Base-by-base conservation (phyloP, 106 monocot species). In the Platanthera zijinensis region DNA sequence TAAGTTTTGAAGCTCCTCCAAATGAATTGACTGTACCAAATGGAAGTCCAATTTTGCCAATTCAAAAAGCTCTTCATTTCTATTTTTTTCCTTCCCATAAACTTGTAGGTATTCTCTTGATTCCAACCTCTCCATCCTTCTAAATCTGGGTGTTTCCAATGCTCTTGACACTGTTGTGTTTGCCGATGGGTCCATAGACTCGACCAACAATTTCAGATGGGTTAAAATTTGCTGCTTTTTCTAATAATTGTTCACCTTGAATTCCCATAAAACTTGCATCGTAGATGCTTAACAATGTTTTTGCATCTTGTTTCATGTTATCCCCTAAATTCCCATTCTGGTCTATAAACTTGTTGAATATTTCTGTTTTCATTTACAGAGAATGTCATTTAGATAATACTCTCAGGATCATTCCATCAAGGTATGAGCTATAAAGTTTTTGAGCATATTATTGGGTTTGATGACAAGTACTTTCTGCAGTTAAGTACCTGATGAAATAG, bases 241-340 rank as follows among this genome's bases (percentile, higher is more conserved):
- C 85, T 14, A 86, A 64, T 69, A 79, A 76, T 11, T 30, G 10
- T 15, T 86, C 85, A 4, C 28, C 66, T 47, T 12, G 72, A 4
- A 52, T 77, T n/a, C 73, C 61, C 12, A 86, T 76, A 74, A 57
- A 51, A 52, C 82, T 45, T 59, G 82, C 82, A 19, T 85, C 82
- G 18, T 85, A 85, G 2, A 85, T 72, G 72, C 71, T 78, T 52
- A 85, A 51, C 17, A 86, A 25, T 0, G 51, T 78, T 15, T 49
- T 74, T 5, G 17, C 68, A 69, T 80, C 75, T 10, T 46, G 2
- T 18, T 13, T 48, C 13, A 75, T 32, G 25, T 0, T 57, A 4
- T 0, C 56, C 0, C 11, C 56, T 4, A 75, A 76, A 48, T 49
- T 9, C 18, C 70, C 76, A 2, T 75, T 12, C 6, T 21, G 17